phyloP scores from a whole-genome alignment of 352 stramenopile species.

The Elongisporangium prolatum region DNA sequence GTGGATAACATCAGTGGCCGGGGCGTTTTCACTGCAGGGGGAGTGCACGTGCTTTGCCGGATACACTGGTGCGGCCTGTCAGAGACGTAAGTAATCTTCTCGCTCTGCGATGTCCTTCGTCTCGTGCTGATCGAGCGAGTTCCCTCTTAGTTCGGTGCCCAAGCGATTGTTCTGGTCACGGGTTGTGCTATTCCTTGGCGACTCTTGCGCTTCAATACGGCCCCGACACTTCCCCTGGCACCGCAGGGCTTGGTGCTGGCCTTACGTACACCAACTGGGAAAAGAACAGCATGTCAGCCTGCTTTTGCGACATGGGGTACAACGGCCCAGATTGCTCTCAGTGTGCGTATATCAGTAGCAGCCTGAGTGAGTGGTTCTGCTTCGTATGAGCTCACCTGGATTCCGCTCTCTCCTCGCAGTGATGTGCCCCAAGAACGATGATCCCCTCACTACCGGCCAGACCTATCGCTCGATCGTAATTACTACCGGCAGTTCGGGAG shows the following conservation, averaged over 20 bases:
- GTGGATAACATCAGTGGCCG: no score
- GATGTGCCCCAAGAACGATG: constrained; percentile 87
- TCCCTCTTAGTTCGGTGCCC: constrained; percentile 40
- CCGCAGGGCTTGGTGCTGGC: constrained; percentile 36
- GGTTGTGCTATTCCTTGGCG: constrained; percentile 52
- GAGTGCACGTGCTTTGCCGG: constrained; percentile 54
- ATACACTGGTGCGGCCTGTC: constrained; percentile 53
- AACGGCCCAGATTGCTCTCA: constrained; percentile 81
- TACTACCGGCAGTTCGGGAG: constrained; percentile 24
- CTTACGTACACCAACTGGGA: constrained; percentile 84
- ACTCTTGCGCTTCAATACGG: constrained; percentile 46
- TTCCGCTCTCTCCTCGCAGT: constrained; percentile 18
- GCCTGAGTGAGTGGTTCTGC: neutral
- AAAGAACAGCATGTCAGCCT: constrained; percentile 66
- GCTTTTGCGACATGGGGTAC: constrained; percentile 83
- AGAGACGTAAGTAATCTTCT: constrained; percentile 31
- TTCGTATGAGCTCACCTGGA: neutral
- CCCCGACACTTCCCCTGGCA: constrained; percentile 24
- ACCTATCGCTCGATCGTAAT: constrained; percentile 54
- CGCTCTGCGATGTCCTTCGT: neutral
- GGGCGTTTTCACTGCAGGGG: constrained; percentile 23
- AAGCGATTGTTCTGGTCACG: constrained; percentile 57
- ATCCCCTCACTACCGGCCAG: constrained; percentile 75
- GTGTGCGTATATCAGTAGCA: constrained; percentile 31
- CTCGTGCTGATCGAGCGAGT: neutral